A percentile compares a stretch with the other conserved stretches of the same genome.
These are phyloP conservation scores for Lenwebbia sp. DNA, from an alignment of 345 rosid genomes.

Conservation along the genomic window DNA sequence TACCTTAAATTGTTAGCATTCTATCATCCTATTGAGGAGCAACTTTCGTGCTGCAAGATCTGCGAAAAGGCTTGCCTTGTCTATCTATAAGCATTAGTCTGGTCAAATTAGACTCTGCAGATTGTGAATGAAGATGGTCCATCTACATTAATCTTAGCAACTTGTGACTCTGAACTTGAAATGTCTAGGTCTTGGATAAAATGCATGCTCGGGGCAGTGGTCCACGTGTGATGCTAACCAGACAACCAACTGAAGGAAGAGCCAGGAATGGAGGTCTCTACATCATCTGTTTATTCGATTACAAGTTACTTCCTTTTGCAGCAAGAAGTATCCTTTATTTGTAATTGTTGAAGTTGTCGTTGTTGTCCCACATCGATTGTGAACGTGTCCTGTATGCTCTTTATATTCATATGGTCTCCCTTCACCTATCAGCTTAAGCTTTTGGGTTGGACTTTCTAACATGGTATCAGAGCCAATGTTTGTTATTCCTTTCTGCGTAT, in stretches of 20 bases:
- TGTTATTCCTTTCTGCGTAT: too few relatives aligned
- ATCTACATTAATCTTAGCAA: neutral
- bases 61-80: neutral
- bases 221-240: slow-evolving; percentile 77
- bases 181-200: slow-evolving; percentile 69
- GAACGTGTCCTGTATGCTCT: too few relatives aligned
- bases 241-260: slow-evolving; percentile 99
- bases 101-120: neutral
- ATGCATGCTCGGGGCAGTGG: slow-evolving; percentile 98
- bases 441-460: too few relatives aligned
- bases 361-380: too few relatives aligned
- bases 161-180: neutral
- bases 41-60: neutral
- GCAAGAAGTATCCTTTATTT: neutral
- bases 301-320: neutral
- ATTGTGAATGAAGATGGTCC: neutral
- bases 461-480: too few relatives aligned
- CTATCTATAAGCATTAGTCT: neutral
- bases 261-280: slow-evolving; percentile 81
- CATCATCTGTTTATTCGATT: neutral
- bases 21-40: neutral
- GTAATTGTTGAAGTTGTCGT: too few relatives aligned
- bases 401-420: too few relatives aligned
- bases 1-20: neutral
- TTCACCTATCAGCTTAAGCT: too few relatives aligned